phyloP scores from a whole-genome alignment of 2,329 filamentous ascomycete species.

The Alternaria arbusti region DNA sequence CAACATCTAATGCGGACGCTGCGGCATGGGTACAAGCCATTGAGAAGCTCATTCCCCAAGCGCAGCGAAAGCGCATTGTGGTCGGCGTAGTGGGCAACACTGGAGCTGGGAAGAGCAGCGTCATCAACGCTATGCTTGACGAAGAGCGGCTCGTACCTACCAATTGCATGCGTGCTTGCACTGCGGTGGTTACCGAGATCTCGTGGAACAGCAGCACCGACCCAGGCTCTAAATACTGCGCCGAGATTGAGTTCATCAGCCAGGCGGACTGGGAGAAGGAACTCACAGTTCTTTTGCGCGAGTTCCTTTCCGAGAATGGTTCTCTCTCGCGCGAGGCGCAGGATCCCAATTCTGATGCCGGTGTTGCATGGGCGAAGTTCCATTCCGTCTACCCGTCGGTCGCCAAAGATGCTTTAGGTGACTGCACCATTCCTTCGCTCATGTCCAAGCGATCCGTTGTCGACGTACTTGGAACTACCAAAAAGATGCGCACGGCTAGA shows the following conservation, averaged over 20 bases:
- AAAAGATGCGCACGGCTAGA: slow-evolving; percentile 47
- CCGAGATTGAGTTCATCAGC: slow-evolving; percentile 65
- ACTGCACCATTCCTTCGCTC: slow-evolving; percentile 50
- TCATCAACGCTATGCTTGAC: slow-evolving; percentile 69
- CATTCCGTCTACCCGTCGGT: slow-evolving; percentile 56
- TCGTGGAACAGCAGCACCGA: slow-evolving; percentile 59
- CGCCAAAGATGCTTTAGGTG: slow-evolving; percentile 49
- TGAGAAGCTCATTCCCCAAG: slow-evolving; percentile 50
- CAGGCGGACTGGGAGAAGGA: slow-evolving; percentile 61
- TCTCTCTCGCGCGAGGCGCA: slow-evolving; percentile 46
- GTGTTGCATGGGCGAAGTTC: slow-evolving; percentile 60
- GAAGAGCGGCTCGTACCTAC: slow-evolving; percentile 64
- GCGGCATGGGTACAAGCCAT: slow-evolving; percentile 53
- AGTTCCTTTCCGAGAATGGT: slow-evolving; percentile 54
- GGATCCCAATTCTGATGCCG: slow-evolving; percentile 56
- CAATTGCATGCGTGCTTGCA: slow-evolving; percentile 68
- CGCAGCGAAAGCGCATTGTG: slow-evolving; percentile 53
- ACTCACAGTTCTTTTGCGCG: slow-evolving; percentile 56
- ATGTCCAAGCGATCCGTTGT: slow-evolving; percentile 50
- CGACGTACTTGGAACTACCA: slow-evolving; percentile 56
- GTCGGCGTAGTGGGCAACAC: slow-evolving; percentile 68
- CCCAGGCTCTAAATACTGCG: slow-evolving; percentile 54
- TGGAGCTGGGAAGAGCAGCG: slow-evolving; percentile 66
- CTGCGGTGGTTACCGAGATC: slow-evolving; percentile 67
- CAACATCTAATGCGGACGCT: slow-evolving; percentile 35